Conservation (phyloP, 106 monocot genomes). For the Xerophyta viscosa region DNA sequence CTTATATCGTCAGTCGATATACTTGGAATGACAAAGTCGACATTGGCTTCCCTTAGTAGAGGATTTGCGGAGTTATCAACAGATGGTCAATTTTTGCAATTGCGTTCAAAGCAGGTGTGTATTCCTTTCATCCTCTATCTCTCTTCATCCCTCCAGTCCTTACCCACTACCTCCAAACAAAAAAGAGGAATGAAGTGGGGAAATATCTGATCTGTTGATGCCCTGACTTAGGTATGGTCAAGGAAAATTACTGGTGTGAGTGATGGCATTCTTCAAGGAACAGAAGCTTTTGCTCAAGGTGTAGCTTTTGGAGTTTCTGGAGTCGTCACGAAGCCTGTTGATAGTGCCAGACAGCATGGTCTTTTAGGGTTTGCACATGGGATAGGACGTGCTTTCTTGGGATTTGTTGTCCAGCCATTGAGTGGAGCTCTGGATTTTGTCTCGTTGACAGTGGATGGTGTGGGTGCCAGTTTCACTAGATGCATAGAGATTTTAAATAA, state of each 20-base stretch:
- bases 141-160: background rate
- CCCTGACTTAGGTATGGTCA: constrained; percentile 61
- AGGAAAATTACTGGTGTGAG: constrained; percentile 93
- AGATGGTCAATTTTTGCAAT: constrained; percentile 85
- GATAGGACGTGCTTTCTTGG: constrained; percentile 77
- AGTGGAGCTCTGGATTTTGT: constrained; percentile 94
- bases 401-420: constrained; percentile 91
- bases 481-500: constrained; percentile 83
- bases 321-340: constrained; percentile 81
- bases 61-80: constrained; percentile 99
- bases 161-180: background rate
- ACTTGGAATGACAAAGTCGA: constrained; percentile 97
- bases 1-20: constrained; percentile 91
- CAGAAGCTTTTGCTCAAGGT: constrained; percentile 97
- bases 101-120: constrained; percentile 83
- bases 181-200: too few species aligned
- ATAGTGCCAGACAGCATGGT: constrained; percentile 82
- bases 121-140: background rate
- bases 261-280: constrained; percentile 96
- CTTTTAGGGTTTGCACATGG: constrained; percentile 82
- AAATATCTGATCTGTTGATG: background rate
- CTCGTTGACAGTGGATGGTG: constrained; percentile 93
- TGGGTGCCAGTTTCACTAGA: constrained; percentile 77
- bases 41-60: constrained; percentile 94
- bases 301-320: constrained; percentile 98